Evolutionary conservation across 1,139 yeast genomes (phyloP), one percentile per base, ranked within the genome.

Genomic region (Oligophagozyma castellii): DNA sequence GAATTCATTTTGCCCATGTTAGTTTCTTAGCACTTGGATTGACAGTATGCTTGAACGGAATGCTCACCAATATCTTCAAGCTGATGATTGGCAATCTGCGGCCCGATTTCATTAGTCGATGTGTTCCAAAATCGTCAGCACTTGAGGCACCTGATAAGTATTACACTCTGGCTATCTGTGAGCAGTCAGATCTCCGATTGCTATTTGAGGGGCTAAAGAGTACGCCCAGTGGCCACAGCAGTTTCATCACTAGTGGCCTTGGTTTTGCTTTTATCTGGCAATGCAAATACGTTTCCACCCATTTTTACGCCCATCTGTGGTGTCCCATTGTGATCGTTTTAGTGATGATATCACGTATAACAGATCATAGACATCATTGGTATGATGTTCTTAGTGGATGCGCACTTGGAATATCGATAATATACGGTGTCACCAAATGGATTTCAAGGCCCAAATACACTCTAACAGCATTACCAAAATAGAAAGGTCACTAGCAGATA

Each of bases 171-270:
- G 39, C 31, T 14, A 32, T 37, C 13, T 43, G 51, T 24, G 30
- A 31, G 19, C 47, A 42, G 27, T 19, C 30, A 13, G 33, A 47
- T 31, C 29, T 30, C 24, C 29, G 30, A 15, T 22, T 44, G 6
- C 35, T 48, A 12, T 36, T 33, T 27, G 54, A 48, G 28, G 54
- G 54, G 4, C 31, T 48, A 24, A 44, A 46, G 24, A 44, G 51
- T 32, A 46, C 53, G 3, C 54, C 54, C 14, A 44, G 50, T 29
- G 54, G 54, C 3, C 54, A 48, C 30, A 39, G 50, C 14, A 46
- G 51, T 33, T 37, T 48, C 23, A 44, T 44, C 19, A 32, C 43
- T 4, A 32, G 44, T 16, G 46, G 49, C 2, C 36, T 46, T 26
- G 46, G 41, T 4, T 48, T 38, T 30, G 29, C 43, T 20, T 46